These are phyloP conservation scores for Aphanoascus verrucosus DNA, from an alignment of 2,329 filamentous ascomycete genomes.

Conservation along the genomic window DNA sequence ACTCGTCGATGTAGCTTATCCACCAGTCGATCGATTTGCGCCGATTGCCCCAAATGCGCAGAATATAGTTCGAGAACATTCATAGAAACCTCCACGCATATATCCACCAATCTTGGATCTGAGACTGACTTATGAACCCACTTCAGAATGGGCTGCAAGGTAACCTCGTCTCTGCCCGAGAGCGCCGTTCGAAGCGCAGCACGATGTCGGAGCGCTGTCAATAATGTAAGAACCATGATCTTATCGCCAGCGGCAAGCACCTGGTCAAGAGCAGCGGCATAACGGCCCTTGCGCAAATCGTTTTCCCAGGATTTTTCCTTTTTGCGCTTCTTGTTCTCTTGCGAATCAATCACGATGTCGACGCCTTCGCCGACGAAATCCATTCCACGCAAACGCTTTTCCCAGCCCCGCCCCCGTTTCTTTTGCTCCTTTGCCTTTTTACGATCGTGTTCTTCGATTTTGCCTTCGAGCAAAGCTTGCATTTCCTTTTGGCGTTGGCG, in stretches of 20 bases:
- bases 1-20: constrained; percentile 60
- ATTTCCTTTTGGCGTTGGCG: constrained; percentile 73
- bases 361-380: constrained; percentile 75
- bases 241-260: constrained; percentile 55
- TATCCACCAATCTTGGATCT: constrained; percentile 67
- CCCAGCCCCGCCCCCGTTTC: constrained; percentile 47
- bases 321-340: constrained; percentile 54
- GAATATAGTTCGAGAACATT: constrained; percentile 80
- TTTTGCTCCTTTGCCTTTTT: constrained; percentile 60
- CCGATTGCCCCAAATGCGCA: constrained; percentile 62
- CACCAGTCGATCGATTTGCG: constrained; percentile 61
- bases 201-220: constrained; percentile 77
- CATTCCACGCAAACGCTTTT: constrained; percentile 55
- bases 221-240: constrained; percentile 59
- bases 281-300: constrained; percentile 67
- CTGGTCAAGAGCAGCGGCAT: constrained; percentile 64
- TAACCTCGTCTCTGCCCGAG: constrained; percentile 66
- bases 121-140: constrained; percentile 75
- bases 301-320: constrained; percentile 68
- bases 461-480: constrained; percentile 67
- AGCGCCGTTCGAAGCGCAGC: constrained; percentile 74
- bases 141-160: constrained; percentile 67
- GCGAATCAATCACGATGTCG: constrained; percentile 74
- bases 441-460: constrained; percentile 65
- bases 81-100: constrained; percentile 75